Evolutionary conservation across 768 basidiomycete genomes (phyloP), one percentile per base, ranked within the genome.

Genomic region (Russula vinacea): DNA sequence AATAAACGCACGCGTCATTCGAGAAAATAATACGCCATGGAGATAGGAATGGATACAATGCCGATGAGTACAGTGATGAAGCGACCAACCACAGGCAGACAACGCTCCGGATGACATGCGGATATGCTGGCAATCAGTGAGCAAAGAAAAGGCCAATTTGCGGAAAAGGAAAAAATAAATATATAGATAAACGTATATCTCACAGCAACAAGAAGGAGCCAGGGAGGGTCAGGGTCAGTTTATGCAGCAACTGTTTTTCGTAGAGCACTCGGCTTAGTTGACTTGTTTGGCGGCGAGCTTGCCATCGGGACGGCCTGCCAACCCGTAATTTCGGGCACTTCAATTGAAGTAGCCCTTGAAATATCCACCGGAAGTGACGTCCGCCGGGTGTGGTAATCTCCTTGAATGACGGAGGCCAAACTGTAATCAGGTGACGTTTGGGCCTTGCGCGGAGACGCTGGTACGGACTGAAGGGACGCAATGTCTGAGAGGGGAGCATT

Each of bases 401-500:
- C 67, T 58, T 67, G 66, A 44, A 62, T 35, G 37, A 53, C 51
- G 22, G 59, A 19, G 1, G 50, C 39, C 22, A 58, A 51, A 13
- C 58, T 33, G 26, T 63, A 67, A 10, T 68, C 67, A 39, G 74
- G 74, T 62, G 71, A 67, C 22, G 72, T 71, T 39, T 70, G 69
- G 10, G 71, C 56, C 60, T 72, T 74, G 62, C 74, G 72, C 26
- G 74, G 73, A 32, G 71, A 71, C 44, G 58, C 42, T 5, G 72
- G 69, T 58, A 67, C 61, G 3, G 67, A 65, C 66, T 72, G 72
- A 5, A 81, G 73, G 6, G 85, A 82, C 2, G 85, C 84, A 64
- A 90, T 83, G 71, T 90, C 89, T 14, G 83, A 81, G 42, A 90
- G 78, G 1, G 88, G 87, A 9, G 87, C 83, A 66, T 86, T 88